phyloP scores from a whole-genome alignment of 2,329 filamentous ascomycete species.

The Colletotrichum liaoningense region DNA sequence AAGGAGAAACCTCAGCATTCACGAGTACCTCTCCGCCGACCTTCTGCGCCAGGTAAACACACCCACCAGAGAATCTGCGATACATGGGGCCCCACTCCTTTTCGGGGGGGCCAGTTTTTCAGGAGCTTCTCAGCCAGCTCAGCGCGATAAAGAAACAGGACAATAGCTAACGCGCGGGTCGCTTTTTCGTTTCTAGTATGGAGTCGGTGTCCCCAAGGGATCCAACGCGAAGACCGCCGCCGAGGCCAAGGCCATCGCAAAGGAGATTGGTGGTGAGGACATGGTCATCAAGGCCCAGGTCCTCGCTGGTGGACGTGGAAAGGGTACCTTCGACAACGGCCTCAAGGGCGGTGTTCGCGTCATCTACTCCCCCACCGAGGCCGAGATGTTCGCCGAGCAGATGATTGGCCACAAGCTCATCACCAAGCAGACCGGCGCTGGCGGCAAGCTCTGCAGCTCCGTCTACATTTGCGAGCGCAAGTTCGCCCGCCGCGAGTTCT shows the following conservation, averaged over 20 bases:
- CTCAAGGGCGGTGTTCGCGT: conserved; percentile 98
- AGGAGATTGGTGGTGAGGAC: conserved; percentile 91
- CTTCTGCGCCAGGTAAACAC: conserved; percentile 78
- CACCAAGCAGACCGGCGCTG: conserved; percentile 98
- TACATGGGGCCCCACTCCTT: conserved; percentile 33
- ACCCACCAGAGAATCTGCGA: conserved; percentile 11
- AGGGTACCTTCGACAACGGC: conserved; percentile 97
- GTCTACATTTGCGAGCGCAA: conserved; percentile 99
- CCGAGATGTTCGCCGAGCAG: conserved; percentile 97
- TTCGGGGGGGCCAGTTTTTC: conserved; percentile 10
- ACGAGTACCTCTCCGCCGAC: conserved; percentile 97
- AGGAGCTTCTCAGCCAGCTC: conserved; percentile 12
- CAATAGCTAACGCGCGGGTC: conserved; percentile 26
- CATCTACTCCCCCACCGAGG: conserved; percentile 97
- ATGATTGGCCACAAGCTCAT: conserved; percentile 99
- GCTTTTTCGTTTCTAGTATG: conserved; percentile 73
- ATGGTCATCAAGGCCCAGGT: conserved; percentile 99
- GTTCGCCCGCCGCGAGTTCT: conserved; percentile 98
- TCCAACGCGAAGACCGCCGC: conserved; percentile 83
- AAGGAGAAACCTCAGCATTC: conserved; percentile 90
- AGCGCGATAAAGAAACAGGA: background rate
- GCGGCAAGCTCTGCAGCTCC: conserved; percentile 92
- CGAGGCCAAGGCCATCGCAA: conserved; percentile 93
- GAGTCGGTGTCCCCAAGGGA: conserved; percentile 91
- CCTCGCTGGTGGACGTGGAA: conserved; percentile 95